phyloP scores from a whole-genome alignment of 495 filamentous ascomycete species.

The Trichoderma gamsii region DNA sequence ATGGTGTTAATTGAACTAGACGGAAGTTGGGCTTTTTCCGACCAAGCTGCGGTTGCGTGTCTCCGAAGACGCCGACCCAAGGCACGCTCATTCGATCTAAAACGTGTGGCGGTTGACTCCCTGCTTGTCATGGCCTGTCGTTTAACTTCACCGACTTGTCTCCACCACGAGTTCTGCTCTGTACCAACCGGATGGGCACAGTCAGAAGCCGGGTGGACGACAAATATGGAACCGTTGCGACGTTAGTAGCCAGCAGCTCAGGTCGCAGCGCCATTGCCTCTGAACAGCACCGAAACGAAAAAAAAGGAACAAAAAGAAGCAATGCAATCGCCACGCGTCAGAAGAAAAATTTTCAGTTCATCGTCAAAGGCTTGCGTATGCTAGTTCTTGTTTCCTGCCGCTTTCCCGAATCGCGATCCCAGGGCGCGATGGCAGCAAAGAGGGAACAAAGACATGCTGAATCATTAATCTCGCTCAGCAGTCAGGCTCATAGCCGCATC shows the following conservation, averaged over 20 bases:
- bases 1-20: neutral
- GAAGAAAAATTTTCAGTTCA: neutral
- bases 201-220: neutral
- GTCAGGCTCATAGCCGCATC: neutral
- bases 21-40: neutral
- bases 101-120: constrained; percentile 12
- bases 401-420: neutral
- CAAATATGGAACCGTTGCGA: constrained; percentile 5
- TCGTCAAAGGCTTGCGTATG: neutral
- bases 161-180: neutral
- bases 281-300: neutral
- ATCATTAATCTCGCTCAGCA: neutral
- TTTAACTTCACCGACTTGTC: constrained; percentile 8
- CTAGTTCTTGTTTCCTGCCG: neutral
- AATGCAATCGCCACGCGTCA: neutral
- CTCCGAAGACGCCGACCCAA: constrained; percentile 4
- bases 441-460: neutral
- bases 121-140: neutral
- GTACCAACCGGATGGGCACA: neutral
- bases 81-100: constrained; percentile 3
- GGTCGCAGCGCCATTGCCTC: neutral
- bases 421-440: neutral
- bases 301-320: neutral
- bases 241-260: neutral
- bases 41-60: neutral